phyloP scores from a whole-genome alignment of 2,329 filamentous ascomycete species.

The Trichoderma sp. region DNA sequence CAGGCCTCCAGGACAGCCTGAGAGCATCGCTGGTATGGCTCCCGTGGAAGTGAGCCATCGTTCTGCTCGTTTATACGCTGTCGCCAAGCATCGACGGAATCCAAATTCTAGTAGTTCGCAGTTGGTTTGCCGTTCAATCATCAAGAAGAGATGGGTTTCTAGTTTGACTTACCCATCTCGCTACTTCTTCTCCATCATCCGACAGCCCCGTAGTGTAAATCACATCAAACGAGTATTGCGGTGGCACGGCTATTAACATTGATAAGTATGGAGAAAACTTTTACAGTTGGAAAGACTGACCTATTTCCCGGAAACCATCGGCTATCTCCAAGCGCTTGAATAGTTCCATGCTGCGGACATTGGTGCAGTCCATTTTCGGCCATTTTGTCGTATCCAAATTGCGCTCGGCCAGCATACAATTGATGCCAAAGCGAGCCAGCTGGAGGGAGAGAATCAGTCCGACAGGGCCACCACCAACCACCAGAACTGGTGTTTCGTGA shows the following conservation, averaged over 20 bases:
- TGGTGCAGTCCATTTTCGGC: constrained; percentile 20
- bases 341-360: constrained; percentile 14
- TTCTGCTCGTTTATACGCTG: constrained; percentile 6
- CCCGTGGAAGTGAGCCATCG: neutral
- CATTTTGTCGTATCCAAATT: constrained; percentile 20
- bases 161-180: constrained; percentile 12
- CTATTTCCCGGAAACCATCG: constrained; percentile 7
- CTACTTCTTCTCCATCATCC: constrained; percentile 2
- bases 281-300: neutral
- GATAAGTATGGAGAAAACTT: neutral
- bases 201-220: neutral
- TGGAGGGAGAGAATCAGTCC: constrained; percentile 8
- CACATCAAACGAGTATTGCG: constrained; percentile 6
- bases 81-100: constrained; percentile 4
- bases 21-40: constrained; percentile 17
- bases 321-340: constrained; percentile 3
- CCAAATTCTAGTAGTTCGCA: neutral
- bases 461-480: constrained; percentile 6
- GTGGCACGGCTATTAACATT: neutral
- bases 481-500: constrained; percentile 4
- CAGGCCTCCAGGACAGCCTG: constrained; percentile 11
- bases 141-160: too few relatives aligned
- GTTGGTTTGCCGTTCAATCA: neutral
- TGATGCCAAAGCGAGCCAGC: neutral
- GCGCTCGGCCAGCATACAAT: constrained; percentile 12